phyloP scores from a whole-genome alignment of 2,329 filamentous ascomycete species.

The Fusarium sp. region DNA sequence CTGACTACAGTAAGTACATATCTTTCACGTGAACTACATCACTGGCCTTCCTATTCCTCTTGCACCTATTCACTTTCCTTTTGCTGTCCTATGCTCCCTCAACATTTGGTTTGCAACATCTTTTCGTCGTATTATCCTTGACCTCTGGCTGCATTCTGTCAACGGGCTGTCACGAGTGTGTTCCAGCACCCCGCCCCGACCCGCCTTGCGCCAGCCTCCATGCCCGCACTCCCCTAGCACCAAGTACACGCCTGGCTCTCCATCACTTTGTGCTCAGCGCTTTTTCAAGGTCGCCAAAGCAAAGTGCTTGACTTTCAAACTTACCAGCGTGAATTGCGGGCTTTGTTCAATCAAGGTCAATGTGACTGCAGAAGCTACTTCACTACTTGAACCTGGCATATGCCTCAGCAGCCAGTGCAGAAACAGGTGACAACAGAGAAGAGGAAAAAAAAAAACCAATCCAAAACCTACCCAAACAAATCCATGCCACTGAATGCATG shows the following conservation, averaged over 20 bases:
- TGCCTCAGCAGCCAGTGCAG: conserved; percentile 32
- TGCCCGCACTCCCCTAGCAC: conserved; percentile 40
- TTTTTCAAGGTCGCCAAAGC: conserved; percentile 23
- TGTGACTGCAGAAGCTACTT: conserved; percentile 20
- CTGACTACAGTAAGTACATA: conserved; percentile 31
- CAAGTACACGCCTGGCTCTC: conserved; percentile 34
- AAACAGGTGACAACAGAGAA: conserved; percentile 10
- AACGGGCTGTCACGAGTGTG: conserved; percentile 46
- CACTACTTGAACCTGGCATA: conserved; percentile 41
- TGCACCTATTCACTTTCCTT: background rate
- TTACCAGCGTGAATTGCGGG: conserved; percentile 25
- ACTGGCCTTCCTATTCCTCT: background rate
- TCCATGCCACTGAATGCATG: conserved; percentile 44
- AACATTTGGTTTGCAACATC: conserved; percentile 1
- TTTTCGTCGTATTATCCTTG: conserved; percentile 11
- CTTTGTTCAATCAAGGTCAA: conserved; percentile 15
- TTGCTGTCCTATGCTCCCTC: background rate
- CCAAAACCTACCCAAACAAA: conserved; percentile 30
- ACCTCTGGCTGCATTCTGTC: conserved; percentile 34
- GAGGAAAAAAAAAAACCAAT: background rate
- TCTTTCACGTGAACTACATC: conserved; percentile 1
- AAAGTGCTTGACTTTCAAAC: conserved; percentile 20
- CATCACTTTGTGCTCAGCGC: conserved; percentile 16
- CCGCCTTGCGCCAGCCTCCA: conserved; percentile 44
- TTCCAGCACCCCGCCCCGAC: conserved; percentile 47